Conservation (phyloP, 805 yeast genomes). For the Lachancea fermentati region DNA sequence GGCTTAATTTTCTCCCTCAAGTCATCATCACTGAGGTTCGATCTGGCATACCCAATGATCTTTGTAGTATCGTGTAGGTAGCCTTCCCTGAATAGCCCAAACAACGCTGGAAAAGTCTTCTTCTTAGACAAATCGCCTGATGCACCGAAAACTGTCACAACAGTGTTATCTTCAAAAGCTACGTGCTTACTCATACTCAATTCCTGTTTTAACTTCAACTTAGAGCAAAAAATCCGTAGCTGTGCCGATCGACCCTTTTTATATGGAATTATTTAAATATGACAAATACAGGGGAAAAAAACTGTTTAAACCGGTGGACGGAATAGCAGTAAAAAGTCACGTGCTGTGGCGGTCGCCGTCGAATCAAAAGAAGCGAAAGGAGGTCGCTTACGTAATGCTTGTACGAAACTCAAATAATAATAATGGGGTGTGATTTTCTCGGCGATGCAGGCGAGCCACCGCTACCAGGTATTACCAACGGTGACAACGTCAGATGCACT, state of each 20-base stretch:
- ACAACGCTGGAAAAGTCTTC: slow-evolving; percentile 86
- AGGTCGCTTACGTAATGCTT: too few species aligned
- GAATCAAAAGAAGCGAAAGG: too few species aligned
- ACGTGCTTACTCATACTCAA: slow-evolving; percentile 11
- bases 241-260: neutral
- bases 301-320: neutral
- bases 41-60: slow-evolving; percentile 90
- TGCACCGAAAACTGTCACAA: slow-evolving; percentile 85
- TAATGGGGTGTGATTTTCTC: neutral
- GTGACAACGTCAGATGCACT: slow-evolving; percentile 15
- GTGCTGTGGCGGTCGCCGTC: neutral
- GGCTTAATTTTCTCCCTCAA: slow-evolving; percentile 61
- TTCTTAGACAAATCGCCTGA: slow-evolving; percentile 93
- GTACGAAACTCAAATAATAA: too few species aligned
- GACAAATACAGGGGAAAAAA: neutral
- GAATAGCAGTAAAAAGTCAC: neutral
- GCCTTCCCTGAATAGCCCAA: slow-evolving; percentile 73
- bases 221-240: neutral
- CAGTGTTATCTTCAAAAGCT: slow-evolving; percentile 57
- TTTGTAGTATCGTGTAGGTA: slow-evolving; percentile 61
- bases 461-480: slow-evolving; percentile 24
- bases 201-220: neutral
- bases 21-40: slow-evolving; percentile 62
- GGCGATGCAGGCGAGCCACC: neutral
- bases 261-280: neutral